Conservation (phyloP, 2,329 filamentous ascomycete species). For the Verticillium tricorpus region DNA sequence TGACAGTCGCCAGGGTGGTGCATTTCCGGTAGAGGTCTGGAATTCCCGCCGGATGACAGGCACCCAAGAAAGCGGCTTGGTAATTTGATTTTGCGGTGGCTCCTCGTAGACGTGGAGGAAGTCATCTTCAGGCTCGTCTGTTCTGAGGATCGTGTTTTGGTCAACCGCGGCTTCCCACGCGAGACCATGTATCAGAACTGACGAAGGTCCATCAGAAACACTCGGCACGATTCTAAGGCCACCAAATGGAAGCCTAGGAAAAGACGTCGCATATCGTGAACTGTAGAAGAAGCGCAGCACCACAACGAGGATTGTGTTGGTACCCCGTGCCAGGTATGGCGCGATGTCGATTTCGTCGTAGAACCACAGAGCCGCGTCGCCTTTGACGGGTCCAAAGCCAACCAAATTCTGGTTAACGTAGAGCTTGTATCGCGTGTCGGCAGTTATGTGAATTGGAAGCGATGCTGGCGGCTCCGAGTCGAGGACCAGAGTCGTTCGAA, state of each 20-base stretch:
- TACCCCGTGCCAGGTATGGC: constrained; percentile 11
- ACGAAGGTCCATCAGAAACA: no score
- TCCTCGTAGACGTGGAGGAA: constrained; percentile 14
- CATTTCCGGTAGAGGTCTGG: background rate
- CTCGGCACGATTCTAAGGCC: constrained; percentile 2
- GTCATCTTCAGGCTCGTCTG: constrained; percentile 11
- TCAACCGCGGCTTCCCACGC: constrained; percentile 10
- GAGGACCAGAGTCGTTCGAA: constrained; percentile 7
- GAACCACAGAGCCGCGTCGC: constrained; percentile 17
- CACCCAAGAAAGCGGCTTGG: background rate
- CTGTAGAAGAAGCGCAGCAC: constrained; percentile 15
- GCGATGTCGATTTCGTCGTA: constrained; percentile 18
- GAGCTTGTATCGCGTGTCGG: constrained; percentile 20
- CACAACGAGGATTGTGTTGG: constrained; percentile 10
- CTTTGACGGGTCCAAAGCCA: constrained; percentile 18
- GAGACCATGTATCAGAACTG: no score
- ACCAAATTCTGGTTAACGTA: constrained; percentile 15
- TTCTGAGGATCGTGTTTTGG: constrained; percentile 1
- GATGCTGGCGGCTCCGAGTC: background rate
- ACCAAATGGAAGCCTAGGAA: constrained; percentile 11
- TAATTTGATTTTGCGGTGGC: no score
- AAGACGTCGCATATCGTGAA: constrained; percentile 8
- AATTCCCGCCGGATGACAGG: background rate
- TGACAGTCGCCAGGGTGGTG: background rate
- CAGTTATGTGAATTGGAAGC: constrained; percentile 12